Base-by-base conservation (phyloP, 352 stramenopile species). In the Globisporangium alternatum region DNA sequence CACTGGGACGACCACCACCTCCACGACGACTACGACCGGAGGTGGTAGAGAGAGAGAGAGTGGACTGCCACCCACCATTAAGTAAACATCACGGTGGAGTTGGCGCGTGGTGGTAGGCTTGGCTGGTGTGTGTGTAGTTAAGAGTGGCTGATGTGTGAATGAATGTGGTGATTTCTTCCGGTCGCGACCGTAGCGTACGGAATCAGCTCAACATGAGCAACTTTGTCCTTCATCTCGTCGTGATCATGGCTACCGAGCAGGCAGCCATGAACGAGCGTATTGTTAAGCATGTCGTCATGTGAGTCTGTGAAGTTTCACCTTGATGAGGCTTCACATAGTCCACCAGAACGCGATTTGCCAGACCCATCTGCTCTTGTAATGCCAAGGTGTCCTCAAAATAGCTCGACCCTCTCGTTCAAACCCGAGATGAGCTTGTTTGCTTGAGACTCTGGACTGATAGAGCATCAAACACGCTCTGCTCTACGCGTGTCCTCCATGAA, bases 401-500 rank as follows among this genome's bases (percentile, higher is more conserved):
- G 49, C 49, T 33, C 22, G 2, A 33, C 13, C 3, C 6, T 54
- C 8, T 5, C 25, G 17, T 45, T 12, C 15, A 4, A 45, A 22
- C 8, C 8, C 3, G 13, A 17, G 25, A 9, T 31, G 22, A 33
- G 19, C 6, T 31, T 37, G 25, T 13, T 37, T 12, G 25, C 0
- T 9, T 37, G 22, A 15, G 15, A 13, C 8, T 10, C 33, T 8
- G 22, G 13, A 5, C 10, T 5, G 19, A 30, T 19, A 30, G 45
- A 8, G n/a, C 47, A n/a, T n/a, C 47, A 10, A 9, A 19, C 5
- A 12, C 25, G 28, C 44, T 21, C 13, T 4, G 39, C 22, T 39
- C 2, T 5, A 28, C 49, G 31, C 21, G 30, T 57, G 9, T 22
- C 2, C 22, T 28, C 9, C 19, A 65, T 65, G 59, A 65, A 65